Conservation (phyloP, 2,329 filamentous ascomycete species). For the Grosmannia clavigera region DNA sequence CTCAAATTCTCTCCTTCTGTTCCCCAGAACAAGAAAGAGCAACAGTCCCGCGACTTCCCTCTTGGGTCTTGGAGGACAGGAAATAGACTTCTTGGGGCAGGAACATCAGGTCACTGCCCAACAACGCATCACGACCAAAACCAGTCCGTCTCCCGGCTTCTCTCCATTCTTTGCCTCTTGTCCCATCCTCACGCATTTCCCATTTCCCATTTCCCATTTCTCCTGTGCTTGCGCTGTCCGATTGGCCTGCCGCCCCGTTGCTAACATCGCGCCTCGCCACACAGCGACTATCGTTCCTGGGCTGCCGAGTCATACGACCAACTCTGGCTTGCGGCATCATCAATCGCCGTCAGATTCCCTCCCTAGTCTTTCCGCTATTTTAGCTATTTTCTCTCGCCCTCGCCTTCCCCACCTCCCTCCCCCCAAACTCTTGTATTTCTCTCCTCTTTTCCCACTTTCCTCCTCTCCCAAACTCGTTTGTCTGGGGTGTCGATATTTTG, state of each 20-base stretch:
- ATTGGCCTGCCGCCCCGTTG: not conserved
- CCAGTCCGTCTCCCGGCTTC: not conserved
- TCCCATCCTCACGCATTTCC: not conserved
- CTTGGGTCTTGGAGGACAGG: not conserved
- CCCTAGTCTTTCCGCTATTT: slow-evolving; percentile 2
- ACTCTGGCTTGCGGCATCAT: slow-evolving; percentile 1
- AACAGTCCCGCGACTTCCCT: not conserved
- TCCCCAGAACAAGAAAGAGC: not conserved
- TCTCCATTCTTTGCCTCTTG: not conserved
- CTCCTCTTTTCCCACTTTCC: not conserved
- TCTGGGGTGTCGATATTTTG: not conserved
- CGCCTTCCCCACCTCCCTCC: not conserved
- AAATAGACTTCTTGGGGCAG: not conserved
- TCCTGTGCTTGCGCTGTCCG: not conserved
- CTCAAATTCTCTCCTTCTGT: not conserved
- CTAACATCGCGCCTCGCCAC: slow-evolving; percentile 6
- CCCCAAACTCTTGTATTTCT: not conserved
- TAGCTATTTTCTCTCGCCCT: slow-evolving; percentile 1
- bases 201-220: not conserved
- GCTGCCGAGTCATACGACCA: slow-evolving; percentile 6
- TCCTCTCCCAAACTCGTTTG: not conserved
- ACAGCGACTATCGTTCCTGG: slow-evolving; percentile 1
- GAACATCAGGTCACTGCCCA: too few species aligned
- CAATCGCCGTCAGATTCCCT: slow-evolving; percentile 4
- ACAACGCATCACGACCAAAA: too few species aligned